Percentiles rank a stretch among this genome's conserved stretches.
Evolutionary conservation across 768 basidiomycete species (phyloP).

Genomic region (Strobilomyces echinocephalus): DNA sequence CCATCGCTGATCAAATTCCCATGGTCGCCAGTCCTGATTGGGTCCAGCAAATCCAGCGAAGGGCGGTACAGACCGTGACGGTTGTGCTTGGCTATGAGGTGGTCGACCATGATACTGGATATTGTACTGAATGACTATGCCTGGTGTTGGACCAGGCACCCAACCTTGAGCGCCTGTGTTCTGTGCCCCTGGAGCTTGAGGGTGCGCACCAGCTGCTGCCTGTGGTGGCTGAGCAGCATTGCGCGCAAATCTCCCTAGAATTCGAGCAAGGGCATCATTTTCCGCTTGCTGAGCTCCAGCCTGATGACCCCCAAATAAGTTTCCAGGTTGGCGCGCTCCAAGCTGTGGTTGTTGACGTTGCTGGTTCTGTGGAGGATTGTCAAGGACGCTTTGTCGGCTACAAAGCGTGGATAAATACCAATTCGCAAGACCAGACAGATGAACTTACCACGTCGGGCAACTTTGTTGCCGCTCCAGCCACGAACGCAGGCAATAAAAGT

Average conservation of each 20-base stretch:
- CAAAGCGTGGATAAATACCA: constrained; percentile 2
- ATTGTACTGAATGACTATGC: constrained; percentile 59
- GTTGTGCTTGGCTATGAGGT: constrained; percentile 30
- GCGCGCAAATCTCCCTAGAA: constrained; percentile 52
- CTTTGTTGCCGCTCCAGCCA: constrained; percentile 99
- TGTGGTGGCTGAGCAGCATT: constrained; percentile 42
- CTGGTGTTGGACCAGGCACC: constrained; percentile 35
- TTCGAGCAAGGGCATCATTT: constrained; percentile 35
- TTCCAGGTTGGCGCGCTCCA: constrained; percentile 30
- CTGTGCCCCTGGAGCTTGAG: constrained; percentile 30
- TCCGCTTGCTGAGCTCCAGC: constrained; percentile 33
- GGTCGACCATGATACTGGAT: constrained; percentile 51
- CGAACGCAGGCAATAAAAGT: constrained; percentile 93
- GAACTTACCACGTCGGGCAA: constrained; percentile 90
- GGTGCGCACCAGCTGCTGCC: constrained; percentile 28
- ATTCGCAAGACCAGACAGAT: neutral
- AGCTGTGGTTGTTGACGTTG: constrained; percentile 30
- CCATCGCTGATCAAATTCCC: constrained; percentile 43
- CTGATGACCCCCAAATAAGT: constrained; percentile 26
- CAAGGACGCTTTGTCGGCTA: constrained; percentile 76
- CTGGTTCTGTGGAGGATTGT: constrained; percentile 37
- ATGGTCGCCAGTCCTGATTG: constrained; percentile 60
- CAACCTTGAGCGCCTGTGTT: constrained; percentile 33
- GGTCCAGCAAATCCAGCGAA: constrained; percentile 64
- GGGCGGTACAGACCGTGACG: constrained; percentile 42